A percentile compares a stretch with the other conserved stretches of the same genome.
These are phyloP conservation scores for Diaporthe australafricana DNA, from an alignment of 2,329 filamentous ascomycete genomes.

Conservation along the genomic window DNA sequence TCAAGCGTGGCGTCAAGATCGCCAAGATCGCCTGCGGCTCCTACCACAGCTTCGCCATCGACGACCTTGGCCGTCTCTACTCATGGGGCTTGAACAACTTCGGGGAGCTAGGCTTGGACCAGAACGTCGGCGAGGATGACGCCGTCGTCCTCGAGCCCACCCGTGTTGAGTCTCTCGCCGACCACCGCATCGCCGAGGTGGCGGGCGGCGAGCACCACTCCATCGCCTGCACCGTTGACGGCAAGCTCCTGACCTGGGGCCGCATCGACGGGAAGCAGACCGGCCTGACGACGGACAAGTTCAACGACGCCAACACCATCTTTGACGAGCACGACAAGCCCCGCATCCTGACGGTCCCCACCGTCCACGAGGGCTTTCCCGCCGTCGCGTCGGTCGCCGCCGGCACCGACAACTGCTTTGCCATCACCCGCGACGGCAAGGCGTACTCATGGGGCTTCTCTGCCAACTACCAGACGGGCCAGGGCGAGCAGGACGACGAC, in stretches of 20 bases:
- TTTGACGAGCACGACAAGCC: constrained; percentile 73
- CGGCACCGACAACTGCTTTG: constrained; percentile 80
- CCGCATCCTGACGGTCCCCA: constrained; percentile 79
- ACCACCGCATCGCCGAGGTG: constrained; percentile 74
- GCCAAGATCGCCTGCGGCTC: constrained; percentile 74
- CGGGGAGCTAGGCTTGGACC: constrained; percentile 76
- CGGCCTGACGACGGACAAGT: constrained; percentile 67
- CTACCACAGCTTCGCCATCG: constrained; percentile 86
- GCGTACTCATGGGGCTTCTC: constrained; percentile 86
- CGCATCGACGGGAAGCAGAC: constrained; percentile 66
- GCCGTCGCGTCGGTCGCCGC: constrained; percentile 69
- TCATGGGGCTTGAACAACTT: constrained; percentile 91
- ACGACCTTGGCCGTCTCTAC: constrained; percentile 77
- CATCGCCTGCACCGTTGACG: constrained; percentile 67
- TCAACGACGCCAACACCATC: constrained; percentile 69
- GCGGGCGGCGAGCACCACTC: constrained; percentile 81
- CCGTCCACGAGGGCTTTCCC: constrained; percentile 66
- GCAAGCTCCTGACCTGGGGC: constrained; percentile 71
- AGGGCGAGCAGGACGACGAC: constrained; percentile 78
- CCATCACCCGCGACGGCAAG: constrained; percentile 74
- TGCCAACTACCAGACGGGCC: constrained; percentile 83
- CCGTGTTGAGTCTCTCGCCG: constrained; percentile 72
- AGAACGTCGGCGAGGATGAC: constrained; percentile 74
- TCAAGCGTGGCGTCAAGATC: constrained; percentile 68
- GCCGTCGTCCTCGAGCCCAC: constrained; percentile 79